Percentiles rank a stretch among this genome's conserved stretches.
phyloP scores from a whole-genome alignment of 2,329 filamentous ascomycete species.

The Fusarium pilosicola region DNA sequence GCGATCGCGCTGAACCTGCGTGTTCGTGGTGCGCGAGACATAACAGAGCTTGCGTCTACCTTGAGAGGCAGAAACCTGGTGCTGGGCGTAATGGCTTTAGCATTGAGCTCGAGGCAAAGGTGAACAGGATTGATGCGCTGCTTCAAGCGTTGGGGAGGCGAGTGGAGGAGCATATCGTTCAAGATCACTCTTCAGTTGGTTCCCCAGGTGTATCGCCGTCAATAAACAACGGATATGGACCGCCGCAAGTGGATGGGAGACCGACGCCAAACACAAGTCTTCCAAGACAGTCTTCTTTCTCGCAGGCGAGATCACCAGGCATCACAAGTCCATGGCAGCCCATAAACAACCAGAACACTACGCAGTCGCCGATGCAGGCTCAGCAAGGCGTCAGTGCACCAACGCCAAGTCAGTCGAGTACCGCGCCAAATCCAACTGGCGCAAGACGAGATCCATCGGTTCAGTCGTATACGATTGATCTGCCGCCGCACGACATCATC shows the following conservation, averaged over 20 bases:
- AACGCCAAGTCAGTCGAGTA: conserved; percentile 2
- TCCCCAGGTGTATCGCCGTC: conserved; percentile 45
- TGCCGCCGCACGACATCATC: conserved; percentile 68
- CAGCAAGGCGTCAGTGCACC: conserved; percentile 1
- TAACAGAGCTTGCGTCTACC: conserved; percentile 73
- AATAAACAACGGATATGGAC: conserved; percentile 48
- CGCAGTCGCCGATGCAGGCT: not conserved
- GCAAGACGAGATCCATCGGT: conserved; percentile 42
- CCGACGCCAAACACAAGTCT: conserved; percentile 38
- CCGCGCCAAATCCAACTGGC: not conserved
- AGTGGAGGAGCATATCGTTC: conserved; percentile 55
- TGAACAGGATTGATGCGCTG: conserved; percentile 61
- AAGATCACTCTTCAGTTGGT: conserved; percentile 43
- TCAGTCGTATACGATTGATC: conserved; percentile 56
- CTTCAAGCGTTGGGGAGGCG: conserved; percentile 55
- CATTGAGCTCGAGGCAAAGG: conserved; percentile 67
- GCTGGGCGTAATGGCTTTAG: conserved; percentile 69
- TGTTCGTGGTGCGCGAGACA: conserved; percentile 79
- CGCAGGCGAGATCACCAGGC: conserved; percentile 52
- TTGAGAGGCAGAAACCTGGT: conserved; percentile 76
- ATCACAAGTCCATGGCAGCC: conserved; percentile 51
- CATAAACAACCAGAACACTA: conserved; percentile 43
- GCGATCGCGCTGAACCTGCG: conserved; percentile 65
- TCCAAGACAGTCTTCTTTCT: conserved; percentile 27
- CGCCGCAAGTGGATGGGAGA: conserved; percentile 44